phyloP scores from a whole-genome alignment of 139 green algal genomes.

The Chlorella sp. region DNA sequence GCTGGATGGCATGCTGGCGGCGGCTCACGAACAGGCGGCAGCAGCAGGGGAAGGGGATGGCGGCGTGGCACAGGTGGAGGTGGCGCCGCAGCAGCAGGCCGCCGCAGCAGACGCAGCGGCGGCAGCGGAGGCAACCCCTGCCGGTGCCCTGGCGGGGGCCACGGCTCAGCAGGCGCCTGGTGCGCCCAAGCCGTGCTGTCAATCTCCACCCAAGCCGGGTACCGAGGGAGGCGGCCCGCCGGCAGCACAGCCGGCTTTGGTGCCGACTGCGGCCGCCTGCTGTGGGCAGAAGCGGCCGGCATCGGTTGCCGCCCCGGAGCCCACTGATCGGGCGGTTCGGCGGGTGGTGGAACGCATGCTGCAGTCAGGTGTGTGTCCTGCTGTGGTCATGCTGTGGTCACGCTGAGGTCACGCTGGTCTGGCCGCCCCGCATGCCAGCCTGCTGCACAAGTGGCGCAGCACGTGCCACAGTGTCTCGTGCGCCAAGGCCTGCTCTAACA shows the following conservation, averaged over 20 bases:
- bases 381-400: neutral
- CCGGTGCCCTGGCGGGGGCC: neutral
- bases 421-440: too few species aligned
- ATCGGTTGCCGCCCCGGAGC: neutral
- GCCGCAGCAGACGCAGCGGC: neutral
- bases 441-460: too few species aligned
- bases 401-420: neutral
- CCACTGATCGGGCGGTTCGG: neutral
- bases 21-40: neutral
- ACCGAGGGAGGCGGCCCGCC: neutral
- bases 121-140: neutral
- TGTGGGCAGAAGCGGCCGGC: constrained; percentile 25
- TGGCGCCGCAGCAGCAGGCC: neutral
- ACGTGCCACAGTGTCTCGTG: neutral
- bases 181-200: too few species aligned
- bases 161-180: too few species aligned
- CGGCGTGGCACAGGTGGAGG: too few species aligned
- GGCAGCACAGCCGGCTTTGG: neutral
- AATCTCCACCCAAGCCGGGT: neutral
- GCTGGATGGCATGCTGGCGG: constrained; percentile 27
- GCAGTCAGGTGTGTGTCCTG: neutral
- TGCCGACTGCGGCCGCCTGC: neutral
- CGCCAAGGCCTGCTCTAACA: neutral
- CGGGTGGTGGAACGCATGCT: constrained; percentile 19
- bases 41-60: neutral